phyloP scores from a whole-genome alignment of 2,329 filamentous ascomycete genomes.

The Madurella mycetomatis region DNA sequence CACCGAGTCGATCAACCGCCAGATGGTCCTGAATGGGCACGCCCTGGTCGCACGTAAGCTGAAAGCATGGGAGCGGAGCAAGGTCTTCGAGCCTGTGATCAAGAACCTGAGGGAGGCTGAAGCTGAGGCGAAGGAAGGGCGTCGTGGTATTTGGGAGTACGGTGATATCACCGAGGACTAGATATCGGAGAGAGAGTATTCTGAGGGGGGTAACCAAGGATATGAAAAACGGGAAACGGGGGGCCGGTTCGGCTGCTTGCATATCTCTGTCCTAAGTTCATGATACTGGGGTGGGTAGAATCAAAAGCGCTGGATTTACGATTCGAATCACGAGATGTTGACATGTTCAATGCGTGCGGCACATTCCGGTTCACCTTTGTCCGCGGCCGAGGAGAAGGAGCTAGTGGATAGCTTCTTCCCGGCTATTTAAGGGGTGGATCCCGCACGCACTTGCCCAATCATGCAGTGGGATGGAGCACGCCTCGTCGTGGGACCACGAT shows the following conservation, averaged over 20 bases:
- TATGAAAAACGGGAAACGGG: neutral
- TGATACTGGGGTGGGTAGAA: neutral
- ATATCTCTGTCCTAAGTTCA: neutral
- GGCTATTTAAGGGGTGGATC: constrained; percentile 9
- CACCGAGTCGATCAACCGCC: constrained; percentile 77
- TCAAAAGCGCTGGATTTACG: neutral
- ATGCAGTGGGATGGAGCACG: constrained; percentile 5
- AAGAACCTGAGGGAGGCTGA: constrained; percentile 69
- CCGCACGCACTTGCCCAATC: constrained; percentile 10
- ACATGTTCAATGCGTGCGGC: neutral
- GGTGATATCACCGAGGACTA: constrained; percentile 91
- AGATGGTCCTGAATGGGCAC: constrained; percentile 75
- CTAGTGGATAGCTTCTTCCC: constrained; percentile 1
- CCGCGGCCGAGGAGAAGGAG: neutral
- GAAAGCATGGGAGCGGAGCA: constrained; percentile 79
- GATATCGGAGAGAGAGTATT: constrained; percentile 8
- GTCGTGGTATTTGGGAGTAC: constrained; percentile 96
- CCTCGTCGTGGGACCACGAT: neutral
- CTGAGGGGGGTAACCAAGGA: neutral
- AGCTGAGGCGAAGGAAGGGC: constrained; percentile 70
- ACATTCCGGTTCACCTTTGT: neutral
- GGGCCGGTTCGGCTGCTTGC: neutral
- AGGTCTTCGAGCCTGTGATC: constrained; percentile 65
- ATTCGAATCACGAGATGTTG: neutral
- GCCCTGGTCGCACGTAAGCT: constrained; percentile 91